Conservation (phyloP, 177 flowering plant genomes). For the Telopea speciosissima region DNA sequence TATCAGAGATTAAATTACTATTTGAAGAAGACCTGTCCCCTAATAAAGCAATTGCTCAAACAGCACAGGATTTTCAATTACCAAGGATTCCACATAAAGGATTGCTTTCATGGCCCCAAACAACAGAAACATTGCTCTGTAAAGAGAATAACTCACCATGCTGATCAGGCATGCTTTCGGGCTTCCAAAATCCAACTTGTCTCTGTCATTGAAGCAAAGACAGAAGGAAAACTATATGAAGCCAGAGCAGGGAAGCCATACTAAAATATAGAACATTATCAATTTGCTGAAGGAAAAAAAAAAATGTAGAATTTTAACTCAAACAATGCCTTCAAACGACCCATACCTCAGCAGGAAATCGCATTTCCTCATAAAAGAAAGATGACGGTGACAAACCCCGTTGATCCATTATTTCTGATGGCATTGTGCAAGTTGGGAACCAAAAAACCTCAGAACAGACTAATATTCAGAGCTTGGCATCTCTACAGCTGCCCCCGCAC, state of each 20-base stretch:
- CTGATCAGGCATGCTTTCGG: conserved; percentile 28
- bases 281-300: not conserved
- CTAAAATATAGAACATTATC: not conserved
- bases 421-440: conserved; percentile 25
- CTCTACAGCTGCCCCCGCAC: not conserved
- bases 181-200: conserved; percentile 57
- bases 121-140: not conserved
- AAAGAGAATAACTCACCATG: conserved; percentile 34
- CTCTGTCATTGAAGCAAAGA: conserved; percentile 31
- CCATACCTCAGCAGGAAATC: conserved; percentile 41
- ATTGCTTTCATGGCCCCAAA: not conserved
- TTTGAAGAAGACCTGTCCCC: not conserved
- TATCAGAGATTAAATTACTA: not conserved
- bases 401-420: conserved; percentile 45
- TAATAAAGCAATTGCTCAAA: conserved; percentile 1
- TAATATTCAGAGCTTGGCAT: not conserved
- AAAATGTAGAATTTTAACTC: not conserved
- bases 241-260: not conserved
- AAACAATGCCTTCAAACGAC: not conserved
- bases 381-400: conserved; percentile 41
- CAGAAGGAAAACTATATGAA: not conserved
- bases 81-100: not conserved
- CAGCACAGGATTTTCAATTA: not conserved
- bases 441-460: not conserved
- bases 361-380: conserved; percentile 32